phyloP scores from a whole-genome alignment of 495 filamentous ascomycete species.

The Penicillium bovifimosum region DNA sequence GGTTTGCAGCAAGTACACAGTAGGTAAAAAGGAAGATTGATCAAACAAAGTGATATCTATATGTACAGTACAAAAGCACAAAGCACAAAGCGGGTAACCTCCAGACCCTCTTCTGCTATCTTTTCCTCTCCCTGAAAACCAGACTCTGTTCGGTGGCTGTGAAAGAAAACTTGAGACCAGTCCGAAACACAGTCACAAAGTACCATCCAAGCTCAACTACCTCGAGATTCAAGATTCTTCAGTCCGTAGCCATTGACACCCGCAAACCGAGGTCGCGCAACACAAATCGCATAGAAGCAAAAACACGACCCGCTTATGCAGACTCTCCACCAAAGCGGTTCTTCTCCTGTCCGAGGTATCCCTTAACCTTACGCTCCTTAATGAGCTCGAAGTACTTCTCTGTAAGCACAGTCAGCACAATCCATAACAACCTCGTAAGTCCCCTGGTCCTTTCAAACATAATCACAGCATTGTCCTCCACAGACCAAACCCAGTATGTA shows the following conservation, averaged over 20 bases:
- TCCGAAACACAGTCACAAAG: not conserved
- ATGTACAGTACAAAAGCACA: constrained; percentile 15
- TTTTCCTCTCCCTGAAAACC: not conserved
- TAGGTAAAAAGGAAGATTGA: constrained; percentile 8
- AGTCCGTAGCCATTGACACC: not conserved
- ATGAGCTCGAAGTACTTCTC: constrained; percentile 92
- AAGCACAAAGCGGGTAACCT: constrained; percentile 1
- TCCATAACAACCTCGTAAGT: not conserved
- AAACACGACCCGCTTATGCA: not conserved
- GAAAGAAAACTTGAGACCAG: not conserved
- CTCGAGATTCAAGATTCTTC: not conserved
- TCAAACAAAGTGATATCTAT: constrained; percentile 16
- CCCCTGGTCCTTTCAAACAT: not conserved
- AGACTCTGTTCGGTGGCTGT: not conserved
- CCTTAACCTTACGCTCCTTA: constrained; percentile 75
- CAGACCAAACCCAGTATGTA: not conserved
- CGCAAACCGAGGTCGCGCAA: not conserved
- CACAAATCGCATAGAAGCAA: constrained; percentile 3
- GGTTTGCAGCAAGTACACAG: not conserved
- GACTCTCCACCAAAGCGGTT: constrained; percentile 56
- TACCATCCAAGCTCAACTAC: not conserved
- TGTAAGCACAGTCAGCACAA: constrained; percentile 30
- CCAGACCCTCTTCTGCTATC: constrained; percentile 7
- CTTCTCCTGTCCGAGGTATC: constrained; percentile 88
- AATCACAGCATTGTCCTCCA: too few relatives aligned